Conservation (phyloP, 1,139 yeast genomes). For the Meyerozyma carpophila region DNA sequence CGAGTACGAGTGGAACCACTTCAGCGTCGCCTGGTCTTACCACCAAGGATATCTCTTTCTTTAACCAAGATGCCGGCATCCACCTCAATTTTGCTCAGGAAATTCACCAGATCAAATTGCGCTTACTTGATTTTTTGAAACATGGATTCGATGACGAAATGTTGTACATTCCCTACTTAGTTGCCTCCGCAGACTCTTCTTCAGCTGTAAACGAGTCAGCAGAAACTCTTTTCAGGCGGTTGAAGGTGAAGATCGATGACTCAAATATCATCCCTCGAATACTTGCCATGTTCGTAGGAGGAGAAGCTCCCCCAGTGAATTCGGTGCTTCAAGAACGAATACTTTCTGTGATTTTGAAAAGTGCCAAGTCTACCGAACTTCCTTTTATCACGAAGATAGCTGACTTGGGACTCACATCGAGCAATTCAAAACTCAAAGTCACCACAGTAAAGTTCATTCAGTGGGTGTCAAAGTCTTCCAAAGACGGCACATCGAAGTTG, state of each 20-base stretch:
- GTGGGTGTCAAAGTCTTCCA: constrained; percentile 36
- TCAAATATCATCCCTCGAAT: constrained; percentile 36
- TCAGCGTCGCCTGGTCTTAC: constrained; percentile 58
- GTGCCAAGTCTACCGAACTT: constrained; percentile 44
- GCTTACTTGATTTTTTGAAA: constrained; percentile 29
- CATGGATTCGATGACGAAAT: constrained; percentile 35
- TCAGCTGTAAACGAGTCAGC: constrained; percentile 50
- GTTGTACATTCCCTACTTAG: constrained; percentile 42
- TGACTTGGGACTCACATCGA: constrained; percentile 54
- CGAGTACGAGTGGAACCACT: constrained; percentile 21
- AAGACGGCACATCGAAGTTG: constrained; percentile 10
- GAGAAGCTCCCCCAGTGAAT: constrained; percentile 46
- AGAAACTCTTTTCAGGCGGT: constrained; percentile 45
- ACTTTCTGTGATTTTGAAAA: constrained; percentile 46
- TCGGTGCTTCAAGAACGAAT: constrained; percentile 55
- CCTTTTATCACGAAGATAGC: constrained; percentile 37
- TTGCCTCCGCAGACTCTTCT: constrained; percentile 60
- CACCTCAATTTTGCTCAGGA: constrained; percentile 44
- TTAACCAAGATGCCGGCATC: constrained; percentile 66
- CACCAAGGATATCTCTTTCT: constrained; percentile 48
- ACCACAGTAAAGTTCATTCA: constrained; percentile 57
- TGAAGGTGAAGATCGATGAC: constrained; percentile 50
- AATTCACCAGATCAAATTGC: constrained; percentile 39
- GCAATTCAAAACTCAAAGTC: constrained; percentile 40
- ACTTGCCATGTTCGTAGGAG: constrained; percentile 45